Evolutionary conservation across 805 yeast species (phyloP), one percentile per base, ranked within the genome.

Genomic region (Sungouiella blattae): DNA sequence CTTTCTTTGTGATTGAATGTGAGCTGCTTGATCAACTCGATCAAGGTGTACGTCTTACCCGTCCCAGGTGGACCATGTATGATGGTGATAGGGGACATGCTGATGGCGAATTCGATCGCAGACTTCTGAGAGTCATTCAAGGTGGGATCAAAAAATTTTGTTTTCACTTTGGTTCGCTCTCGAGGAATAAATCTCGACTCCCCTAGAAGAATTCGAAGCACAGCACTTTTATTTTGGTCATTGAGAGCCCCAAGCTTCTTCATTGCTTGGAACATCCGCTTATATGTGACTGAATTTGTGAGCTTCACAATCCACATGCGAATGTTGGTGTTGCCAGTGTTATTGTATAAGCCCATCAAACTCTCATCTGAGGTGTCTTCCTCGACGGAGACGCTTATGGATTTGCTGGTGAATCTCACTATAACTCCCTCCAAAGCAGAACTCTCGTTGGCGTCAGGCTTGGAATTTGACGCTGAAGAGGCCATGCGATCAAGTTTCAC

Each of bases 61-160:
- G 91, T 83, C 3, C 91, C 91, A 0, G 89, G 89, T 1, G 91
- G 91, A 0, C 91, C 91, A 51, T 83, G 91, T 5, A 83, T 72
- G 6, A 83, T 73, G 26, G 57, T 69, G 58, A 83, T 55, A 3
- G 80, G 78, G n/a, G 78, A 73, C 2, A 48, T 48, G 36, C 62
- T 56, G 11, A 87, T 33, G 1, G 94, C 72, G 57, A 83, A 83
- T 9, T 64, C 58, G 6, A 89, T 79, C 0, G 98, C 96, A 3
- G 67, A 53, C 30, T 69, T 70, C 53, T 91, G 98, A 0, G 96
- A 83, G 0, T 60, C 64, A 49, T 87, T 87, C 20, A 87, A 57
- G 2, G 57, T 47, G 0, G 46, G 33, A 49, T 80, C 76, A 33
- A 67, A 56, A 42, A 69, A 75, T 2, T 57, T 45, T 6, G 60